A percentile compares a stretch with the other conserved stretches of the same genome.
Evolutionary conservation across 2,329 filamentous ascomycete species (phyloP).

Genomic region (Aureobasidium sp.): DNA sequence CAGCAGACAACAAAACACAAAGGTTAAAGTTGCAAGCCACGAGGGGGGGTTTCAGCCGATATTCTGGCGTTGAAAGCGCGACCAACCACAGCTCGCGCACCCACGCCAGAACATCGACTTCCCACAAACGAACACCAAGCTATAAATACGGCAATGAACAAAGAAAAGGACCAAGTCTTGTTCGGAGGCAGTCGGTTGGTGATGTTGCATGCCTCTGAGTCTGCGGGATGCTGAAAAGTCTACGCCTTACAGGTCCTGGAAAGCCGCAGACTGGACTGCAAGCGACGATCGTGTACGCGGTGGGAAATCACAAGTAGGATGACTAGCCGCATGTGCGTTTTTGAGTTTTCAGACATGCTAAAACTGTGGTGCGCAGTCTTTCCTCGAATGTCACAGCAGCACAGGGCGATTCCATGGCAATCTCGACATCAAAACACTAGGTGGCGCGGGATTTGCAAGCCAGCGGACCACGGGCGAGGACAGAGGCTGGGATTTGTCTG

Average conservation of each 20-base stretch:
- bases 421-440: slow-evolving; percentile 65
- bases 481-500: slow-evolving; percentile 54
- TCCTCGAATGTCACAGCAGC: slow-evolving; percentile 32
- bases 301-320: slow-evolving; percentile 50
- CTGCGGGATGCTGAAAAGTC: not conserved
- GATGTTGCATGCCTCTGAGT: not conserved
- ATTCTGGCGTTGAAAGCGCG: not conserved
- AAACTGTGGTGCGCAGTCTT: slow-evolving; percentile 32
- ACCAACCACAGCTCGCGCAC: not conserved
- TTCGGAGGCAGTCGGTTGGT: slow-evolving; percentile 27
- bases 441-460: slow-evolving; percentile 74
- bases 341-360: not conserved
- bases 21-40: not conserved
- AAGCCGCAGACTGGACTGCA: slow-evolving; percentile 53
- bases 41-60: not conserved
- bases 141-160: slow-evolving; percentile 3
- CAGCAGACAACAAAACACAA: not conserved
- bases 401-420: slow-evolving; percentile 54
- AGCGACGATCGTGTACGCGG: slow-evolving; percentile 72
- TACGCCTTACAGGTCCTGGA: slow-evolving; percentile 39
- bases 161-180: slow-evolving; percentile 14
- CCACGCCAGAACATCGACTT: not conserved
- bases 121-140: not conserved
- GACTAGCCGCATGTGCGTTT: not conserved
- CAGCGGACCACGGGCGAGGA: slow-evolving; percentile 57